Evolutionary conservation across 495 filamentous ascomycete genomes (phyloP).

Genomic region (Aspergillus saccharolyticus): DNA sequence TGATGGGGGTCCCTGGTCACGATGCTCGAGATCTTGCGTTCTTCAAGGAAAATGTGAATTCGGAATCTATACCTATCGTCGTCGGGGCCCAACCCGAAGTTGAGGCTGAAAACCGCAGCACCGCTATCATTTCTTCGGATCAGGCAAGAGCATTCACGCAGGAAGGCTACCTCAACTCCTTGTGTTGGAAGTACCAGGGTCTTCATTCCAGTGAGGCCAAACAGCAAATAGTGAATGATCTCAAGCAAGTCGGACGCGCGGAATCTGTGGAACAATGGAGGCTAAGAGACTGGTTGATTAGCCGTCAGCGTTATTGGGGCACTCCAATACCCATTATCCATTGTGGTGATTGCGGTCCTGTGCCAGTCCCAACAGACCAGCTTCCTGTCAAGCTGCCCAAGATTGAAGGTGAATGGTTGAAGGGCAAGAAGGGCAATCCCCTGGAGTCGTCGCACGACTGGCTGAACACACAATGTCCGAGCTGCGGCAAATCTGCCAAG

Average conservation of each 20-base stretch:
- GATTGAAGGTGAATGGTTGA: constrained; percentile 61
- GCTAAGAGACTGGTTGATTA: constrained; percentile 82
- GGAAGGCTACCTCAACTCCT: constrained; percentile 42
- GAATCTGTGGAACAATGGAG: constrained; percentile 64
- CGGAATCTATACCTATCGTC: constrained; percentile 45
- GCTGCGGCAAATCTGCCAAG: constrained; percentile 62
- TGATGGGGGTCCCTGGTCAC: constrained; percentile 90
- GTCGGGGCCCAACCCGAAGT: constrained; percentile 30
- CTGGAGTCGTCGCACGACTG: constrained; percentile 67
- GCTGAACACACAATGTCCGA: constrained; percentile 71
- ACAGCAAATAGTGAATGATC: constrained; percentile 53
- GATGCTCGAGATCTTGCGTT: constrained; percentile 73
- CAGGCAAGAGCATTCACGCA: constrained; percentile 39
- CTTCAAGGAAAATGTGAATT: constrained; percentile 64
- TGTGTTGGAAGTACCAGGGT: constrained; percentile 44
- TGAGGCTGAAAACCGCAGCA: constrained; percentile 31
- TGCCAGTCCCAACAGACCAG: constrained; percentile 70
- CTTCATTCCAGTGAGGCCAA: constrained; percentile 58
- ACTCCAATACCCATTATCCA: constrained; percentile 87
- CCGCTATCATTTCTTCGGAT: constrained; percentile 31
- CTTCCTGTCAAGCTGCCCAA: constrained; percentile 73
- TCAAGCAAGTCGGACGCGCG: constrained; percentile 48
- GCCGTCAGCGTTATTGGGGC: constrained; percentile 86
- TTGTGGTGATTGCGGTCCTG: constrained; percentile 68
- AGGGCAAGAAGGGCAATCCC: constrained; percentile 69